Base-by-base conservation (phyloP, 768 basidiomycete species). In the Trametes cinnabarina region DNA sequence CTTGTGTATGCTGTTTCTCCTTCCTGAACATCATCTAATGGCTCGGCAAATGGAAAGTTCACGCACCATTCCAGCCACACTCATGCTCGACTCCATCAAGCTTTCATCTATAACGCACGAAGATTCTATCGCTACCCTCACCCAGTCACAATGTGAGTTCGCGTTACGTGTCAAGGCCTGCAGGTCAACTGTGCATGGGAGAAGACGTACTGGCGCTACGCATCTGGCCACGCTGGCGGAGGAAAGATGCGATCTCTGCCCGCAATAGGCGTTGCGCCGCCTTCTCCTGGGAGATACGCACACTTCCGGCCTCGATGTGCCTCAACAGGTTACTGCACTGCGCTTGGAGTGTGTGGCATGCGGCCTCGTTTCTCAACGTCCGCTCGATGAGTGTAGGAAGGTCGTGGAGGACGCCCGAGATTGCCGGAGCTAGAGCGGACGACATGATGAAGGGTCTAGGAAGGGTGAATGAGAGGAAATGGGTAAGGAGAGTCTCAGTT, bases 351-450 rank as follows among this genome's bases (percentile, higher is more conserved):
- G 57, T 23, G 40, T 57, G 56, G 49, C 51, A 60, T 23, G 55
- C 56, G 19, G 56, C 23, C n/a, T 64, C 60, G 48, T 57, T 52
- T 26, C 26, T 41, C n/a, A 59, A 51, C 15, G 60, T 46, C 37
- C 39, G 60, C 47, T 64, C 54, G 52, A 61, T 47, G 37, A 57
- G 37, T 4, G 47, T 22, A 39, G 60, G 65, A 6, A 61, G 55
- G 25, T 47, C 60, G 47, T 30, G 39, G 19, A 63, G 22, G 42
- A 61, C 35, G 23, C 28, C 14, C 19, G 54, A 37, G 40, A 58
- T 56, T 30, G 44, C 25, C 19, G 52, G 37, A 40, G 43, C 48
- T 14, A 62, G 61, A 8, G 52, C 14, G 37, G 30, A 22, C n/a
- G 48, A 34, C 46, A 54, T 47, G 23, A 28, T 14, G 49, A 40